phyloP scores from a whole-genome alignment of 805 yeast genomes.

The Yarrowia osloensis region DNA sequence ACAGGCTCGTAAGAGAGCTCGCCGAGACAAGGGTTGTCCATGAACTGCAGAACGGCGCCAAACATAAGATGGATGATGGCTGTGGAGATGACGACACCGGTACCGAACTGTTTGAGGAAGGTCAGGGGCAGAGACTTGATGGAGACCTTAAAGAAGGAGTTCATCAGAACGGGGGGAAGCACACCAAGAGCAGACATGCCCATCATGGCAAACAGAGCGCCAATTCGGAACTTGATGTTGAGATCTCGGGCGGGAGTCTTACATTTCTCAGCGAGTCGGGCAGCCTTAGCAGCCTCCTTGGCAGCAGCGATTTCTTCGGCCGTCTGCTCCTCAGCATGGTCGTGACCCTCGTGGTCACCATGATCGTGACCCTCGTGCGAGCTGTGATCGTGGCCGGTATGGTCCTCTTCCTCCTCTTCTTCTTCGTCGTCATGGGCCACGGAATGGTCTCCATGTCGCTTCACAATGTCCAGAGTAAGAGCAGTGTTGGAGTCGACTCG shows the following conservation, averaged over 20 bases:
- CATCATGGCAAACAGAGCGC: conserved; percentile 44
- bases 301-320: conserved; percentile 17
- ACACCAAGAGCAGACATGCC: conserved; percentile 44
- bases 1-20: conserved; percentile 58
- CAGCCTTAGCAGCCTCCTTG: conserved; percentile 4
- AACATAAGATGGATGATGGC: conserved; percentile 73
- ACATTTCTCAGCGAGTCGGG: conserved; percentile 5
- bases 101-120: conserved; percentile 73
- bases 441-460: conserved; percentile 27
- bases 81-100: conserved; percentile 82
- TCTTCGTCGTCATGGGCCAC: conserved; percentile 1
- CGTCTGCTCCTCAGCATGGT: background rate
- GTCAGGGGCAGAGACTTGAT: conserved; percentile 38
- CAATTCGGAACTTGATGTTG: conserved; percentile 42
- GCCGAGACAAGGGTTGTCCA: conserved; percentile 58
- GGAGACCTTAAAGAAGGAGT: conserved; percentile 32
- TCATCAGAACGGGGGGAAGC: conserved; percentile 43
- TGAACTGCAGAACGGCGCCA: conserved; percentile 64
- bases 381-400: background rate
- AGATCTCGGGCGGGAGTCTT: conserved; percentile 37
- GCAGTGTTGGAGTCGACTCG: background rate
- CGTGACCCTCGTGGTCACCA: conserved; percentile 9
- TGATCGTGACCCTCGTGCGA: conserved; percentile 20
- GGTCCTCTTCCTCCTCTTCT: background rate
- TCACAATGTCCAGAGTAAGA: background rate